Evolutionary conservation across 768 basidiomycete genomes (phyloP), one percentile per base, ranked within the genome.

Genomic region (Peribolospora kevripleyi): DNA sequence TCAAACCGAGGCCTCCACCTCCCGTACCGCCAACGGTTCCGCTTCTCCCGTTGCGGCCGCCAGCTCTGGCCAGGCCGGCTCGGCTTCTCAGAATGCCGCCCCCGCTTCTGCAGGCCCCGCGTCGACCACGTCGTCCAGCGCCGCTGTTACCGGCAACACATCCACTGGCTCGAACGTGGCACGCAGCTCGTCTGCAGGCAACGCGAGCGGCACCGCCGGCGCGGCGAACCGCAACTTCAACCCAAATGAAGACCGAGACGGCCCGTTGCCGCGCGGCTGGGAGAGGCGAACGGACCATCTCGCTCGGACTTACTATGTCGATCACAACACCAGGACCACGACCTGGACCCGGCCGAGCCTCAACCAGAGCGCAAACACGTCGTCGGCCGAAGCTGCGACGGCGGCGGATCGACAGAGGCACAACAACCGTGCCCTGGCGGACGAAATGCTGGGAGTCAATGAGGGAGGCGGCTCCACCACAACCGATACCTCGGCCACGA

Each of bases 221-320:
- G 57, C 59, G 7, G 58, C 58, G 37, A 67, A 72, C 7, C 75
- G 75, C 60, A 75, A 76, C 65, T 93, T 95, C 71, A 90, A 91
- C 65, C 85, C 93, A 11, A 82, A 81, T 58, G 83, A 86, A 49
- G 93, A 98, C 69, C 88, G 95, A 62, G 84, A 78, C 59, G 93
- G 93, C 3, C 77, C 84, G 40, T 71, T 98, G 36, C 91, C 93
- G 3, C 68, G 73, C 38, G 87, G 88, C 3, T 98, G 93, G 93
- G 93, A 98, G 68, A 77, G 93, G 57, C 83, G 93, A 48, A 84
- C 90, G 54, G 93, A 98, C 69, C 90, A 93, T 41, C 76, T 97
- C 37, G 93, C 82, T 7, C 73, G 93, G 55, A 91, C 86, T 6
- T 98, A 98, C 67, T 98, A 97, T 66, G 93, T 98, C 54, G 93